Evolutionary conservation across 129 eudicot genomes (phyloP), one percentile per base, ranked within the genome.

Genomic region (Daucus carota): DNA sequence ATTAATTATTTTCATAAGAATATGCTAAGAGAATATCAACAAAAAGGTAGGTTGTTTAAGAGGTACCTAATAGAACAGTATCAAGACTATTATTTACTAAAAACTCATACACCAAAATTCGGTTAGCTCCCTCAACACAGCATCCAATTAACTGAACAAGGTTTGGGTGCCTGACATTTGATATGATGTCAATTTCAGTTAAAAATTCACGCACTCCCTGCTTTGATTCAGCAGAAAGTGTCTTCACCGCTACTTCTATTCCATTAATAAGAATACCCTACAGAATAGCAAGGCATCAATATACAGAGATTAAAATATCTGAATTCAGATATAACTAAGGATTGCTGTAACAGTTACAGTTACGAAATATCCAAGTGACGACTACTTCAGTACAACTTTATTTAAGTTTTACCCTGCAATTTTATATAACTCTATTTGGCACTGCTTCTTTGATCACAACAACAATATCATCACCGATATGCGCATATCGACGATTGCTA

Each of bases 191-290:
- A 67, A 94, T 91, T 80, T 94, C 99, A 16, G 97, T 71, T 75
- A 94, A 76, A 81, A 94, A 94, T 80, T 94, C 99, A 24, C 85
- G 94, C 81, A 48, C 81, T 54, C 99, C 99, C 81, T 94, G 99
- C 82, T 83, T 93, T 82, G 99, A 94, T 81, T 85, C 89, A 71
- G 90, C 90, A 77, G 90, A 83, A 70, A 94, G 97, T 29, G 89
- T 45, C 86, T 94, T 94, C 65, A 94, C 88, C 67, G 99, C 99
- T 83, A 94, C 86, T 84, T 79, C 81, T 40, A 54, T 78, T 77
- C 97, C 99, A 81, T 83, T 84, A 77, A 82, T 87, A 48, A 94
- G 92, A 66, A 81, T 76, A 67, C 99, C 99, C 99, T 94, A 79
- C 15, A 36, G 78, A 73, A 74, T 34, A 16, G 63, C 29, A 74